These are phyloP conservation scores for Tirmania nivea DNA, from an alignment of 495 filamentous ascomycete species.

Conservation along the genomic window DNA sequence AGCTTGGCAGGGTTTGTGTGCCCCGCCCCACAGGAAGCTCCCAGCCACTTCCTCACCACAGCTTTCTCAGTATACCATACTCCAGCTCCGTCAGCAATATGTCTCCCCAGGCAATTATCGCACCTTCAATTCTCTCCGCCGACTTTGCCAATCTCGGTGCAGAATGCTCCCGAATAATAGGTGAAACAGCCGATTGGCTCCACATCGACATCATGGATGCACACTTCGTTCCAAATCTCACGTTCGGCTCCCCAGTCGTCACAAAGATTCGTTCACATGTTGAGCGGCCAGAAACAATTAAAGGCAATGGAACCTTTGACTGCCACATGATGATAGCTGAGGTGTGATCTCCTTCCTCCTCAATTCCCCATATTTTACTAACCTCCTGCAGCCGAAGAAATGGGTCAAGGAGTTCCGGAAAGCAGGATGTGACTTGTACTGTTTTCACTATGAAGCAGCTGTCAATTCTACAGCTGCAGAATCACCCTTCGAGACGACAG, in stretches of 20 bases:
- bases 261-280: constrained; percentile 78
- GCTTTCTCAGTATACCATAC: too few relatives aligned
- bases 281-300: constrained; percentile 25
- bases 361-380: neutral
- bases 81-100: constrained; percentile 23
- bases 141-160: constrained; percentile 74
- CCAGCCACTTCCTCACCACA: too few relatives aligned
- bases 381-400: constrained; percentile 53
- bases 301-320: constrained; percentile 76
- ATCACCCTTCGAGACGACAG: constrained; percentile 66
- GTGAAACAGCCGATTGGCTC: constrained; percentile 61
- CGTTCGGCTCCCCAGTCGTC: constrained; percentile 84
- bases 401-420: constrained; percentile 90
- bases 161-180: constrained; percentile 64
- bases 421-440: constrained; percentile 92
- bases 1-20: too few relatives aligned
- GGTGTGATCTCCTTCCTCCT: constrained; percentile 27
- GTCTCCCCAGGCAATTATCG: constrained; percentile 80
- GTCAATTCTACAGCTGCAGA: constrained; percentile 68
- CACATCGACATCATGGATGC: constrained; percentile 91
- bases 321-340: constrained; percentile 99
- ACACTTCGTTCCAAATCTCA: constrained; percentile 97
- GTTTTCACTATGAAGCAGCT: constrained; percentile 99
- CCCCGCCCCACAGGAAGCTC: too few relatives aligned
- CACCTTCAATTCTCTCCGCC: constrained; percentile 88